Percentiles rank a stretch among this genome's conserved stretches.
phyloP scores from a whole-genome alignment of 306 rosid species.

The Fagus sylvatica region DNA sequence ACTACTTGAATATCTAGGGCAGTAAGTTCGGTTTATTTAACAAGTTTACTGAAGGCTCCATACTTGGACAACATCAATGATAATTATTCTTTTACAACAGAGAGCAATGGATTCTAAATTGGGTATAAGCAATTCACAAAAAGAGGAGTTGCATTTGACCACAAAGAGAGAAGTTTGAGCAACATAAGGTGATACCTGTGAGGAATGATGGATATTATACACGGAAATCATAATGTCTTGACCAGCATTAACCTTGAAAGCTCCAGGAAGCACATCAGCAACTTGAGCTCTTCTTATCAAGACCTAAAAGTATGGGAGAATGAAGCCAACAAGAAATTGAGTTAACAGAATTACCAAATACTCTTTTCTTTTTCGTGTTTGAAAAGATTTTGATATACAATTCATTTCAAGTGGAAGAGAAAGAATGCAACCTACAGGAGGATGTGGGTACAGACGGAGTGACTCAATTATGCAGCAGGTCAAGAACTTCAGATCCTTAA shows the following conservation, averaged over 20 bases:
- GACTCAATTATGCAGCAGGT: constrained; percentile 84
- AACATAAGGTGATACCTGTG: constrained; percentile 52
- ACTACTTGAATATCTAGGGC: too few relatives aligned
- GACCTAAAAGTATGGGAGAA: constrained; percentile 51
- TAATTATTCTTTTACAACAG: too few relatives aligned
- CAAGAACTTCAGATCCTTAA: constrained; percentile 77
- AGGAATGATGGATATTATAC: constrained; percentile 85
- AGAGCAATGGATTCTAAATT: too few relatives aligned
- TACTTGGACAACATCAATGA: too few relatives aligned
- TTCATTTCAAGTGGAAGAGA: neutral
- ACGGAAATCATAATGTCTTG: constrained; percentile 98
- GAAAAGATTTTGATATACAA: neutral
- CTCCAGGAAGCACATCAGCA: constrained; percentile 82
- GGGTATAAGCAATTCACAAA: neutral
- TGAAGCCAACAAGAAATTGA: constrained; percentile 16
- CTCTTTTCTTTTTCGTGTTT: neutral
- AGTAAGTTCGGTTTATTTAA: too few relatives aligned
- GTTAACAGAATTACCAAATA: neutral
- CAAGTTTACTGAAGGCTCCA: too few relatives aligned
- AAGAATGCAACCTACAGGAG: constrained; percentile 65
- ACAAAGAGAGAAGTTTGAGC: constrained; percentile 10
- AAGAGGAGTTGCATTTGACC: constrained; percentile 14
- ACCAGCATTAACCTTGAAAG: constrained; percentile 81
- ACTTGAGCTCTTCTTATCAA: constrained; percentile 92
- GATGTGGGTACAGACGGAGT: constrained; percentile 88